phyloP scores from a whole-genome alignment of 2,329 filamentous ascomycete genomes.

The Hirsutella rhossiliensis region DNA sequence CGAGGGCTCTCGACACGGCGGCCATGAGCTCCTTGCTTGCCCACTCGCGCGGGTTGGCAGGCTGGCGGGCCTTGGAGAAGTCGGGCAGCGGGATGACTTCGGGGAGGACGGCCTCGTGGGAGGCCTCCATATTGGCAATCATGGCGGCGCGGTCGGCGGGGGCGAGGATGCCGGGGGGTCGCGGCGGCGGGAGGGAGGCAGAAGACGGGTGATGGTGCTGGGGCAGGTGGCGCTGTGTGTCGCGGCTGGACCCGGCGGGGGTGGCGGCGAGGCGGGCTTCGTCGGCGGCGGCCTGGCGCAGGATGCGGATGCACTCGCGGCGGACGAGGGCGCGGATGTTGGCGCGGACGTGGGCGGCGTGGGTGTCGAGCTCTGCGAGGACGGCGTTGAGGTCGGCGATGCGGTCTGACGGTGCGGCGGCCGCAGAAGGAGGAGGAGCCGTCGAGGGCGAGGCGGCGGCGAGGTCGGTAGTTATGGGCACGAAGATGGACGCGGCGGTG shows the following conservation, averaged over 20 bases:
- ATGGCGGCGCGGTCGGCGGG: conserved; percentile 10
- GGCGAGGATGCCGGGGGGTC: not conserved
- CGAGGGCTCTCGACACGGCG: conserved; percentile 7
- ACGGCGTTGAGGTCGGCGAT: conserved; percentile 9
- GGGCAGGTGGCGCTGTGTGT: too few species aligned
- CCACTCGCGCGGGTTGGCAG: conserved; percentile 10
- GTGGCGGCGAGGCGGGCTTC: conserved; percentile 3
- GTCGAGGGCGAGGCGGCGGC: conserved; percentile 3
- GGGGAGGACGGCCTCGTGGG: not conserved
- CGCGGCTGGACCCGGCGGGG: not conserved
- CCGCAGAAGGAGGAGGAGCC: conserved; percentile 2
- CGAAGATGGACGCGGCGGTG: conserved; percentile 20
- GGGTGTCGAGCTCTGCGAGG: conserved; percentile 12
- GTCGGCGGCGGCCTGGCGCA: conserved; percentile 8
- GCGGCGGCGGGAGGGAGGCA: not conserved
- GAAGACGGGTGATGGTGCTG: not conserved
- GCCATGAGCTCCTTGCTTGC: conserved; percentile 10
- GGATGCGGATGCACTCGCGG: conserved; percentile 20
- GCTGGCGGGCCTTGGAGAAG: conserved; percentile 5
- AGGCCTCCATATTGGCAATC: conserved; percentile 17
- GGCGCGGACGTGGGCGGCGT: conserved; percentile 14
- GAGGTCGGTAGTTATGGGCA: conserved; percentile 15
- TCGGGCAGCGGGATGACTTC: conserved; percentile 6
- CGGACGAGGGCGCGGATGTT: conserved; percentile 17
- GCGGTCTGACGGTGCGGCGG: conserved; percentile 4